Conservation (phyloP, 2,329 filamentous ascomycete species). For the Grosmannia penicillata region DNA sequence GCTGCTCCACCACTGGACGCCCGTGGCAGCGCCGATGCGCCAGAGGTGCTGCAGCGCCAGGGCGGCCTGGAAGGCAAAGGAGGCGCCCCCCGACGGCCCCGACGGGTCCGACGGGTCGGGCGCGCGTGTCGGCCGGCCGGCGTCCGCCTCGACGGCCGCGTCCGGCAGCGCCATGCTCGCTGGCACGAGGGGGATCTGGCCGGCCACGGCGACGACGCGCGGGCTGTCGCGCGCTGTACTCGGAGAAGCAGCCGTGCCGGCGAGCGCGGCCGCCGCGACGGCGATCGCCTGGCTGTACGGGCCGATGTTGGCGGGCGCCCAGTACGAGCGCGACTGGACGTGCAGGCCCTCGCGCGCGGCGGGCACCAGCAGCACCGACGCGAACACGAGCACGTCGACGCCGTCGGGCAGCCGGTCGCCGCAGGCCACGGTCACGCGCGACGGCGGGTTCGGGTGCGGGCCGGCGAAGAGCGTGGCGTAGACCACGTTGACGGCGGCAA, state of each 20-base stretch:
- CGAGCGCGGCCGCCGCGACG: conserved; percentile 17
- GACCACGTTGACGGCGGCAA: conserved; percentile 55
- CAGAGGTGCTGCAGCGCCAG: conserved; percentile 81
- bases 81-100: not conserved
- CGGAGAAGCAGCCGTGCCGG: not conserved
- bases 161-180: conserved; percentile 53
- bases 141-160: not conserved
- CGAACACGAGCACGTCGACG: conserved; percentile 42
- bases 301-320: conserved; percentile 95
- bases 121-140: not conserved
- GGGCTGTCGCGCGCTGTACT: conserved; percentile 8
- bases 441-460: conserved; percentile 60
- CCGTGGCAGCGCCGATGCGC: conserved; percentile 60
- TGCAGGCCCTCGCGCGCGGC: conserved; percentile 50
- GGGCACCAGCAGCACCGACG: conserved; percentile 2
- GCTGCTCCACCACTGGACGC: conserved; percentile 60
- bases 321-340: conserved; percentile 88
- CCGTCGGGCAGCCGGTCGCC: conserved; percentile 48
- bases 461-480: conserved; percentile 59
- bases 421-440: conserved; percentile 70
- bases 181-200: conserved; percentile 81
- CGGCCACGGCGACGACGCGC: conserved; percentile 53
- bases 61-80: conserved; percentile 40
- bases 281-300: conserved; percentile 85
- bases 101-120: not conserved